Base-by-base conservation (phyloP, 169 alveolate genomes). In the Plasmodium knowlesi region DNA sequence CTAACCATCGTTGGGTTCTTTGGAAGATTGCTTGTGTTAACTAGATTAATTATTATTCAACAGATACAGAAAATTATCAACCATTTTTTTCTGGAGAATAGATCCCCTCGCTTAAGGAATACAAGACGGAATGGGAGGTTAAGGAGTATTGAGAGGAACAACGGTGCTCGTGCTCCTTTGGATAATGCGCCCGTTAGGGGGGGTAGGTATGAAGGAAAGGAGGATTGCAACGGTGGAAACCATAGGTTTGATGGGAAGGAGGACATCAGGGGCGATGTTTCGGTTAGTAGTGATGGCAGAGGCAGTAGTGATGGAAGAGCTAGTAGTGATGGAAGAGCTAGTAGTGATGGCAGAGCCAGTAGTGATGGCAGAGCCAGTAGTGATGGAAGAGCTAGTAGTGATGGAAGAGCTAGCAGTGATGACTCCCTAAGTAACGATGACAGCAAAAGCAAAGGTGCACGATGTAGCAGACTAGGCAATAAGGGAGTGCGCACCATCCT, bases 1-100 rank as follows among this genome's bases (percentile, higher is more conserved):
- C 80, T 88, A 3, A 88, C 94, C 8, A 53, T 88, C 10, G 80
- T 78, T 1, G 94, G 89, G 25, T 88, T 88, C 61, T 88, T 88
- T 37, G 19, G 82, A 0, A 19, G 86, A 54, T 10, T 88, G 5
- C 16, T 88, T 54, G 32, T 43, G 16, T 9, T 88, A 25, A 76
- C 61, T 3, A 39, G 82, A 28, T 10, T 88, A 30, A 37, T 50
- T 61, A 57, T 78, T 10, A 32, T 54, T 30, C 82, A 88, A 3
- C 67, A 10, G 10, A 25, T 88, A 9, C 67, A 88, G 53, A 78
- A 32, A 19, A 34, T 88, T 19, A 1, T 88, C 1, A 79, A 41
- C 53, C 9, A 14, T 16, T 22, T 76, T 37, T 19, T 32, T 3
- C 39, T 41, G 32, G 61, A 39, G 28, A 28, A 88, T 88, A 61